Conservation (phyloP, 2,329 filamentous ascomycete species). For the Mycogone perniciosa region DNA sequence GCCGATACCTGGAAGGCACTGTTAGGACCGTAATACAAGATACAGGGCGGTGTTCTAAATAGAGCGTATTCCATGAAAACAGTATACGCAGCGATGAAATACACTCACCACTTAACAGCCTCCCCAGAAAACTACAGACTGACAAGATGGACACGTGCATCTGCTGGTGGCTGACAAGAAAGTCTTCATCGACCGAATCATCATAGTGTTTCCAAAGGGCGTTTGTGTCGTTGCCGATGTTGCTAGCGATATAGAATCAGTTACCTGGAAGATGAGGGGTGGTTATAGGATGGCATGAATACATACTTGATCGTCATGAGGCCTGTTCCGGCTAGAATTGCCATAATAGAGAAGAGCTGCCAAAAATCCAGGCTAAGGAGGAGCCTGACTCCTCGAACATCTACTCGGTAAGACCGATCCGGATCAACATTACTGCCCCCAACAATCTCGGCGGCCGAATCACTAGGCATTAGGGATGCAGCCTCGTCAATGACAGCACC, state of each 20-base stretch:
- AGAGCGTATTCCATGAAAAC: background rate
- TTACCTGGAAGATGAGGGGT: background rate
- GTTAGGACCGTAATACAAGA: background rate
- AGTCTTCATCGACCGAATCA: conserved; percentile 61
- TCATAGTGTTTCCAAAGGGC: conserved; percentile 87
- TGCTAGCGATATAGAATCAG: conserved; percentile 46
- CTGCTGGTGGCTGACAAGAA: conserved; percentile 75
- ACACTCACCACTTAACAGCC: conserved; percentile 64
- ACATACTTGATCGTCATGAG: conserved; percentile 98
- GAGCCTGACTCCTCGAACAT: conserved; percentile 80
- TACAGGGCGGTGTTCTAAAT: background rate
- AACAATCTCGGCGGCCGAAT: conserved; percentile 46
- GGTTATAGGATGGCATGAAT: background rate
- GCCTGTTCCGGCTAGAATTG: conserved; percentile 84
- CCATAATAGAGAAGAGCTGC: conserved; percentile 84
- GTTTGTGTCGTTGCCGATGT: conserved; percentile 85
- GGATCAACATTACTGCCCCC: conserved; percentile 59
- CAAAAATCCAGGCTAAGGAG: conserved; percentile 74
- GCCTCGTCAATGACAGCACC: conserved; percentile 60
- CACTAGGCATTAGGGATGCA: conserved; percentile 69
- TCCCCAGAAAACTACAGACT: conserved; percentile 75
- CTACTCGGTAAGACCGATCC: conserved; percentile 72
- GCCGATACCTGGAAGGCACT: conserved; percentile 58
- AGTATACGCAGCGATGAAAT: background rate
- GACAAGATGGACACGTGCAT: conserved; percentile 95